These are phyloP conservation scores for Taphrina wiesneri DNA, from an alignment of 1,139 yeast genomes.

Conservation along the genomic window DNA sequence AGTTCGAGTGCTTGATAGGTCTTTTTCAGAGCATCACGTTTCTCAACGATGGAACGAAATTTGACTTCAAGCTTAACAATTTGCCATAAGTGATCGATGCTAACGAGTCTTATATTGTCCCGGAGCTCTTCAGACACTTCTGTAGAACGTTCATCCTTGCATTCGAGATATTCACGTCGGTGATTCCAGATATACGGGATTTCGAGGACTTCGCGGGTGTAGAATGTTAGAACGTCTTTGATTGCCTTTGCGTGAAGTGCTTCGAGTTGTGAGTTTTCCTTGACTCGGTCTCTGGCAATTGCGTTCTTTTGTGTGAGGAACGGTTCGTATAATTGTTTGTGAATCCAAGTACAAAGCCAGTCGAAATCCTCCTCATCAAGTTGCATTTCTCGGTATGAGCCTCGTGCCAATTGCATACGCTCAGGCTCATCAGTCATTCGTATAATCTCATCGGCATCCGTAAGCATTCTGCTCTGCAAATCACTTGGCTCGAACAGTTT, in stretches of 20 bases:
- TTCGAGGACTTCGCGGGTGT: slow-evolving; percentile 76
- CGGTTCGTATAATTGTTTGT: slow-evolving; percentile 45
- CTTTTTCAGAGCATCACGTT: slow-evolving; percentile 63
- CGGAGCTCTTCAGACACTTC: slow-evolving; percentile 41
- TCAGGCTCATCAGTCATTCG: slow-evolving; percentile 90
- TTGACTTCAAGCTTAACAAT: slow-evolving; percentile 83
- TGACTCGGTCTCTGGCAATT: slow-evolving; percentile 2
- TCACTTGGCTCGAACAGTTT: slow-evolving; percentile 96
- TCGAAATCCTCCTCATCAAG: slow-evolving; percentile 63
- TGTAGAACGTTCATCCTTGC: slow-evolving; percentile 48
- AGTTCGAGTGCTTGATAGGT: slow-evolving; percentile 58
- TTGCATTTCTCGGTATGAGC: slow-evolving; percentile 61
- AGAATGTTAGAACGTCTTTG: slow-evolving; percentile 72
- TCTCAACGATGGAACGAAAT: slow-evolving; percentile 80
- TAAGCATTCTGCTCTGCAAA: slow-evolving; percentile 81
- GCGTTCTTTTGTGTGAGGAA: slow-evolving; percentile 38
- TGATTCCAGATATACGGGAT: slow-evolving; percentile 97
- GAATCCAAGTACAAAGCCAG: slow-evolving; percentile 58
- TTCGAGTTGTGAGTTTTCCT: slow-evolving; percentile 49
- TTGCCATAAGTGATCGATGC: slow-evolving; percentile 81
- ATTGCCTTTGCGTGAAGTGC: slow-evolving; percentile 68
- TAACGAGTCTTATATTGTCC: slow-evolving; percentile 50
- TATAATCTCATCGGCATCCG: slow-evolving; percentile 87
- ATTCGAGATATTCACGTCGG: slow-evolving; percentile 79
- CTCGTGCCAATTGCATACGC: slow-evolving; percentile 77